A percentile compares a stretch with the other conserved stretches of the same genome.
phyloP scores from a whole-genome alignment of 1,284 basidiomycete genomes.

The Malassezia globosa region DNA sequence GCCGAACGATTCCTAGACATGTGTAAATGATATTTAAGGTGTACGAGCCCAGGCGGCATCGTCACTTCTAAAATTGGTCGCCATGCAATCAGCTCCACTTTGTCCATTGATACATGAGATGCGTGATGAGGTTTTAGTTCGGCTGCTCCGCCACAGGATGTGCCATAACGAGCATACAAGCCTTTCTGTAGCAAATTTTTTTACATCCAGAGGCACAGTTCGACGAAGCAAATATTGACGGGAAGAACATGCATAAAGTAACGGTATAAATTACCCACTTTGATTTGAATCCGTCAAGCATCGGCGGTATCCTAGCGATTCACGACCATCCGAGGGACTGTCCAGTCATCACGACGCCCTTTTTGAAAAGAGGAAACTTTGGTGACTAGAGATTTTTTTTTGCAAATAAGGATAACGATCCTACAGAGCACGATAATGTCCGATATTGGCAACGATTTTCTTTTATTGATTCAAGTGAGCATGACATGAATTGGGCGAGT shows the following conservation, averaged over 20 bases:
- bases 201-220: slow-evolving; percentile 39
- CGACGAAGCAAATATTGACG: slow-evolving; percentile 37
- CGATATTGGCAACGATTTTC: slow-evolving; percentile 46
- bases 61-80: too few species aligned
- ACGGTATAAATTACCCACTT: slow-evolving; percentile 40
- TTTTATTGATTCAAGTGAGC: too few species aligned
- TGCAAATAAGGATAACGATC: slow-evolving; percentile 41
- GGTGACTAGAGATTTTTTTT: slow-evolving; percentile 33
- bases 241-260: slow-evolving; percentile 39
- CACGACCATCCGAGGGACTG: slow-evolving; percentile 44
- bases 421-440: slow-evolving; percentile 35
- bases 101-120: too few species aligned
- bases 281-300: slow-evolving; percentile 33
- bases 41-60: too few species aligned
- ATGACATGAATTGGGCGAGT: too few species aligned
- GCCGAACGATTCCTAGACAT: too few species aligned
- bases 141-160: too few species aligned
- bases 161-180: neutral
- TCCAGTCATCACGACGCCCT: slow-evolving; percentile 45
- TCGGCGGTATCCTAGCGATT: slow-evolving; percentile 45
- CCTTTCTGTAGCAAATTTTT: slow-evolving; percentile 22
- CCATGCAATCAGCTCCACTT: too few species aligned
- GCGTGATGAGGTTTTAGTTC: too few species aligned
- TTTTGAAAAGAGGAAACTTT: slow-evolving; percentile 45
- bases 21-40: too few species aligned